Percentiles rank a stretch among this genome's conserved stretches.
Evolutionary conservation across 345 rosid genomes (phyloP).

Genomic region (Brassica rapa): DNA sequence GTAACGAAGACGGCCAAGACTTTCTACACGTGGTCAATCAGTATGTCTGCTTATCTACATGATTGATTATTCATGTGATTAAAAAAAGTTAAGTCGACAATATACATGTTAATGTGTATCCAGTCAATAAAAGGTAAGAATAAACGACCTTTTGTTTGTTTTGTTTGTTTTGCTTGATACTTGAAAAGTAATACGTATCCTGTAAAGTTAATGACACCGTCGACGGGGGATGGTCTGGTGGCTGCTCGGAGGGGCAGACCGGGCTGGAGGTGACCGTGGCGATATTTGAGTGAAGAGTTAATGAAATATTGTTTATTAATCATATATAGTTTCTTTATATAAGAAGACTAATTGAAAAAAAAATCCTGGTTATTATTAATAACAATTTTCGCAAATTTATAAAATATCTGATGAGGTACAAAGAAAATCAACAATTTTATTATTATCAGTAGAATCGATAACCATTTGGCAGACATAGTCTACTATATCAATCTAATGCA

Average conservation of each 20-base stretch:
- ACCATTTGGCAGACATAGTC: not conserved
- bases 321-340: not conserved
- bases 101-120: not conserved
- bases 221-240: not conserved
- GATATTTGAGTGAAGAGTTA: not conserved
- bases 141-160: not conserved
- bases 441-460: not conserved
- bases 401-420: not conserved
- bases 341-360: not conserved
- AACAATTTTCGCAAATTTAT: not conserved
- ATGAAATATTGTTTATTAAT: not conserved
- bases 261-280: not conserved
- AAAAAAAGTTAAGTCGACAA: not conserved
- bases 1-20: not conserved
- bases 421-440: not conserved
- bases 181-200: not conserved
- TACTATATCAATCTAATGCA: not conserved
- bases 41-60: not conserved
- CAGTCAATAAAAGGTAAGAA: not conserved
- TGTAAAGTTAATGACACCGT: conserved; percentile 9
- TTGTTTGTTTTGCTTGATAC: not conserved
- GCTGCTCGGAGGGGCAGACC: not conserved
- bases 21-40: conserved; percentile 28
- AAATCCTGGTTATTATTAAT: not conserved
- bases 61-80: conserved; percentile 10